phyloP scores from a whole-genome alignment of 2,329 filamentous ascomycete genomes.

The Zymoseptoria ardabiliae region DNA sequence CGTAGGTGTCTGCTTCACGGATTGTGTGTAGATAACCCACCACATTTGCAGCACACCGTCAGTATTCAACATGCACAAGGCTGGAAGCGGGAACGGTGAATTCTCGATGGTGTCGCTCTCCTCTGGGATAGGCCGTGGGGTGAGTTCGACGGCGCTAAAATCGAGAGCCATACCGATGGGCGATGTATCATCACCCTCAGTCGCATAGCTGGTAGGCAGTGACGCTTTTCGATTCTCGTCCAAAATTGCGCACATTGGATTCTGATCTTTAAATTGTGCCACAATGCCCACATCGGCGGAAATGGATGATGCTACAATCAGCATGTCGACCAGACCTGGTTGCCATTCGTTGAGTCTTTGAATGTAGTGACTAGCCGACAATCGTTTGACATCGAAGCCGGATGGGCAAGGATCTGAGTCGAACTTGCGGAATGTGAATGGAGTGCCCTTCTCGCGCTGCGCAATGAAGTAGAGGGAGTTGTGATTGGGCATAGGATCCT shows the following conservation, averaged over 20 bases:
- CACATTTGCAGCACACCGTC: conserved; percentile 78
- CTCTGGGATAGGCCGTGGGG: conserved; percentile 19
- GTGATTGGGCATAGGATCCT: conserved; percentile 31
- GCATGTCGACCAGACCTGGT: conserved; percentile 69
- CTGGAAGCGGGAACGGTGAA: conserved; percentile 73
- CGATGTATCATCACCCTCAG: conserved; percentile 61
- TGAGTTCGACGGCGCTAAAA: conserved; percentile 36
- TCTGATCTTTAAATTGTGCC: conserved; percentile 56
- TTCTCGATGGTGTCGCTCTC: conserved; percentile 66
- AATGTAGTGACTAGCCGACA: conserved; percentile 69
- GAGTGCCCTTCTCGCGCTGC: conserved; percentile 51
- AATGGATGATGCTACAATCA: conserved; percentile 76
- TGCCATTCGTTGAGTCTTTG: conserved; percentile 71
- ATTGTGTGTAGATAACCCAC: conserved; percentile 89
- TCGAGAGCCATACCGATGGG: conserved; percentile 76
- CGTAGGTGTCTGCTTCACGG: conserved; percentile 63
- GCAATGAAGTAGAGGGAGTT: conserved; percentile 73
- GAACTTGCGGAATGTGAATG: conserved; percentile 67
- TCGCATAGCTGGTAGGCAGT: conserved; percentile 57
- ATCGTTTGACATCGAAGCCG: conserved; percentile 48
- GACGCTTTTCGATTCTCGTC: conserved; percentile 69
- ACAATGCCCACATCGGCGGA: conserved; percentile 73
- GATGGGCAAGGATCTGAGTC: conserved; percentile 58
- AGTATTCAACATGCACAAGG: conserved; percentile 77
- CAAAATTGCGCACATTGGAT: conserved; percentile 41